Evolutionary conservation across 2,329 filamentous ascomycete species (phyloP).

Genomic region (Microascus cirrosus): DNA sequence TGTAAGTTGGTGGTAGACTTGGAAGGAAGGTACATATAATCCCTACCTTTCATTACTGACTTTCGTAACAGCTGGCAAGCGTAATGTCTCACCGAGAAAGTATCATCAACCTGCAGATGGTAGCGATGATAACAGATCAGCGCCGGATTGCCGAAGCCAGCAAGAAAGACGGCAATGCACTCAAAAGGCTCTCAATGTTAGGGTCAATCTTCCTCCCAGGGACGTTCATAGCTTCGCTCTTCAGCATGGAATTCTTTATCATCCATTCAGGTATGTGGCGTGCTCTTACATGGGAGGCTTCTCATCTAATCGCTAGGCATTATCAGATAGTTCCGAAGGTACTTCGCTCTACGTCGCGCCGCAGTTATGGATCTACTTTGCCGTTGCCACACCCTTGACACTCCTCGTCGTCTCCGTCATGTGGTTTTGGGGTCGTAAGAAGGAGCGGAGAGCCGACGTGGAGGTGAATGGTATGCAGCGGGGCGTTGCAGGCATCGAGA

Average conservation of each 20-base stretch:
- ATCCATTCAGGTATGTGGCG: slow-evolving; percentile 33
- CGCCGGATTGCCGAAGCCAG: slow-evolving; percentile 46
- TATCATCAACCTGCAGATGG: slow-evolving; percentile 52
- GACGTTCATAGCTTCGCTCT: slow-evolving; percentile 52
- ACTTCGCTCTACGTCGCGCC: slow-evolving; percentile 33
- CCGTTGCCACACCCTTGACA: slow-evolving; percentile 47
- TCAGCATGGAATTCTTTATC: slow-evolving; percentile 58
- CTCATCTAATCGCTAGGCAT: neutral
- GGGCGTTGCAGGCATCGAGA: slow-evolving; percentile 44
- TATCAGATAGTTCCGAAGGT: slow-evolving; percentile 36
- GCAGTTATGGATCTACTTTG: slow-evolving; percentile 55
- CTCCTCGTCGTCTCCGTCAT: slow-evolving; percentile 37
- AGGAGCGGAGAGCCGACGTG: slow-evolving; percentile 38
- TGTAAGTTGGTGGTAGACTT: slow-evolving; percentile 23
- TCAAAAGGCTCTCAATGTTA: slow-evolving; percentile 54
- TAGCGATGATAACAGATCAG: slow-evolving; percentile 37
- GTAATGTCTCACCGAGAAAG: slow-evolving; percentile 56
- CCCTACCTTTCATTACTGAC: neutral
- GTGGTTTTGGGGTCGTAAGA: slow-evolving; percentile 40
- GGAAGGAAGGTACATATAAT: neutral
- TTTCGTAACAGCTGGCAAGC: slow-evolving; percentile 42
- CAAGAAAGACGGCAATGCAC: slow-evolving; percentile 50
- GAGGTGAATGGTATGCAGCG: neutral
- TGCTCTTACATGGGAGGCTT: neutral
- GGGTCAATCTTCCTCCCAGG: slow-evolving; percentile 53